Percentiles rank a stretch among this genome's conserved stretches.
phyloP scores from a whole-genome alignment of 805 yeast genomes.

The Candida sithepensis region DNA sequence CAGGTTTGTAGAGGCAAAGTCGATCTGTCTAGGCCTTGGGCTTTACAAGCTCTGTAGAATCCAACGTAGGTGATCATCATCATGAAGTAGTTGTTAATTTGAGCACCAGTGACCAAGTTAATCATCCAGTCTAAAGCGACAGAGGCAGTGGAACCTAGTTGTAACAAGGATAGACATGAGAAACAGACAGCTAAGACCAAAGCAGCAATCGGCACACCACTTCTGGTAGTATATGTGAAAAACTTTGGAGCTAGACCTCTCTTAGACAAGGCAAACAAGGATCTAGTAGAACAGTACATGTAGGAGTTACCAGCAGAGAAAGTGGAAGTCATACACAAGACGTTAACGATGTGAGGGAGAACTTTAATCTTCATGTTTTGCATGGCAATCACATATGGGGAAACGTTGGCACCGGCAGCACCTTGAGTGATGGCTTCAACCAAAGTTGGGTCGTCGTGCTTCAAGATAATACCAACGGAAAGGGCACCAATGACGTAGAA shows the following conservation, averaged over 20 bases:
- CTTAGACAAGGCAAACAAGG: constrained; percentile 65
- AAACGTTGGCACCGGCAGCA: constrained; percentile 73
- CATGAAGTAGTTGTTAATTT: constrained; percentile 25
- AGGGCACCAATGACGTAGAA: constrained; percentile 73
- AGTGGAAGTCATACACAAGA: constrained; percentile 66
- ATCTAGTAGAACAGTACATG: constrained; percentile 65
- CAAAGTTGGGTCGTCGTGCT: constrained; percentile 62
- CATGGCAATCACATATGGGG: constrained; percentile 86
- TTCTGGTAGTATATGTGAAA: constrained; percentile 56
- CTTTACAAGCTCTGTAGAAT: constrained; percentile 59
- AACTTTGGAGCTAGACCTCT: constrained; percentile 72
- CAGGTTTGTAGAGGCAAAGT: constrained; percentile 46
- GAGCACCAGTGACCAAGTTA: constrained; percentile 29
- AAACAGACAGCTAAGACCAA: constrained; percentile 31
- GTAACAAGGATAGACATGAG: constrained; percentile 30
- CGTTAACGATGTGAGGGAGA: constrained; percentile 77
- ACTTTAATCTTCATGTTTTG: constrained; percentile 59
- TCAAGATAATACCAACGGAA: constrained; percentile 73
- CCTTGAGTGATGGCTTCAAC: constrained; percentile 53
- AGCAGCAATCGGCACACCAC: constrained; percentile 50
- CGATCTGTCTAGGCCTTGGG: constrained; percentile 48
- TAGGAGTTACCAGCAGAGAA: constrained; percentile 84
- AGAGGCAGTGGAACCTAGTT: constrained; percentile 31
- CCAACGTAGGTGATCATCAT: constrained; percentile 51
- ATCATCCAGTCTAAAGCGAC: constrained; percentile 31